phyloP scores from a whole-genome alignment of 371 early-diverging fungal genomes.

The Vairimorpha necatrix region DNA sequence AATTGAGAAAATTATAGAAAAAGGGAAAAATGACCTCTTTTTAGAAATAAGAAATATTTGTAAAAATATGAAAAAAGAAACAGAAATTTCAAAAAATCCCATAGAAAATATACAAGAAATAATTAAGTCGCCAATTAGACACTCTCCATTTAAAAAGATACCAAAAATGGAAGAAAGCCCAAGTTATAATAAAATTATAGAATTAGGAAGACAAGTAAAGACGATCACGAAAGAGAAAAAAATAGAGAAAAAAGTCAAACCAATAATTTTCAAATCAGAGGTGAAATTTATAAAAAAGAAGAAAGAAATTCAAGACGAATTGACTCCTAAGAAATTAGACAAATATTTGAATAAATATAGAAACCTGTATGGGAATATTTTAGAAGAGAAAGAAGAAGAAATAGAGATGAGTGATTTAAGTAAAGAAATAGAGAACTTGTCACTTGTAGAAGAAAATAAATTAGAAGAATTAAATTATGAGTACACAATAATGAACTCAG shows the following conservation, averaged over 20 bases:
- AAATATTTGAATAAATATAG: constrained; percentile 40
- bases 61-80: constrained; percentile 12
- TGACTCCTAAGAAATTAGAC: constrained; percentile 44
- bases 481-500: not conserved
- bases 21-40: constrained; percentile 38
- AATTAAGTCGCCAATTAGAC: not conserved
- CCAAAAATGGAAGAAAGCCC: not conserved
- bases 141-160: constrained; percentile 2
- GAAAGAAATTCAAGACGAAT: constrained; percentile 32
- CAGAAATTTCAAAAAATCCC: not conserved
- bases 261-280: not conserved
- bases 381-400: constrained; percentile 1
- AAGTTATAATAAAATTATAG: constrained; percentile 14
- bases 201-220: constrained; percentile 17
- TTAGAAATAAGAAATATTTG: constrained; percentile 36
- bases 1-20: constrained; percentile 26
- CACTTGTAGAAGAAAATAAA: not conserved
- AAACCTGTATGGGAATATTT: constrained; percentile 22
- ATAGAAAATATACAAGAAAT: not conserved
- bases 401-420: not conserved
- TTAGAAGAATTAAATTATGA: not conserved
- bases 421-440: constrained; percentile 1
- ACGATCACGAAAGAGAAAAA: not conserved
- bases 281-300: not conserved
- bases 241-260: not conserved